A percentile compares a stretch with the other conserved stretches of the same genome.
Conservation (phyloP, 257 asterid species). For the Rauvolfia tetraphylla region DNA sequence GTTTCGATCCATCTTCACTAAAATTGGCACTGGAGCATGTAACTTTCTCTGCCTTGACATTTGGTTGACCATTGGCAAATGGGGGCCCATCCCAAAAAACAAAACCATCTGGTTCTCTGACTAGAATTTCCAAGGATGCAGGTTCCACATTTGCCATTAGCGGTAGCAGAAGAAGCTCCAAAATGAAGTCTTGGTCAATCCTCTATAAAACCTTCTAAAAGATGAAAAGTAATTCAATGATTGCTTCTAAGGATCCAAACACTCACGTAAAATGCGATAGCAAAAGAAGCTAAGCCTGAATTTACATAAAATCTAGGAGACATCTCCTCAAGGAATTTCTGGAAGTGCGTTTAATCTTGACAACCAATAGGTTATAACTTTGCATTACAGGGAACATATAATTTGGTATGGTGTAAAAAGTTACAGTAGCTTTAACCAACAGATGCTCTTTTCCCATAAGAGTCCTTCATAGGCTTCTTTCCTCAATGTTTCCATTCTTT, state of each 20-base stretch:
- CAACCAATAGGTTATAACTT: not conserved
- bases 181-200: not conserved
- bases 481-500: not conserved
- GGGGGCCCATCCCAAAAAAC: conserved; percentile 89
- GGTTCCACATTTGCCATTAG: conserved; percentile 57
- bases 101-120: conserved; percentile 73
- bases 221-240: not conserved
- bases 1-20: conserved; percentile 83
- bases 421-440: not conserved
- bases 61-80: conserved; percentile 64
- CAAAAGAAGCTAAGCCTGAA: not conserved
- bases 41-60: conserved; percentile 46
- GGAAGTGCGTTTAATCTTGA: too few species aligned
- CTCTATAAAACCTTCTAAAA: not conserved
- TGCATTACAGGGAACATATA: not conserved
- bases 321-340: too few species aligned
- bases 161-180: not conserved
- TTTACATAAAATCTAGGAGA: not conserved
- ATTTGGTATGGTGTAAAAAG: not conserved
- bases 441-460: not conserved
- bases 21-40: conserved; percentile 64
- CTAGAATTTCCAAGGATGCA: conserved; percentile 61
- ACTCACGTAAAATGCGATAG: not conserved
- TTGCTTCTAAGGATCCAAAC: not conserved
- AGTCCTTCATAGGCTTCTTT: not conserved